A percentile compares a stretch with the other conserved stretches of the same genome.
These are phyloP conservation scores for Diplodia intermedia DNA, from an alignment of 2,329 filamentous ascomycete species.

Conservation along the genomic window DNA sequence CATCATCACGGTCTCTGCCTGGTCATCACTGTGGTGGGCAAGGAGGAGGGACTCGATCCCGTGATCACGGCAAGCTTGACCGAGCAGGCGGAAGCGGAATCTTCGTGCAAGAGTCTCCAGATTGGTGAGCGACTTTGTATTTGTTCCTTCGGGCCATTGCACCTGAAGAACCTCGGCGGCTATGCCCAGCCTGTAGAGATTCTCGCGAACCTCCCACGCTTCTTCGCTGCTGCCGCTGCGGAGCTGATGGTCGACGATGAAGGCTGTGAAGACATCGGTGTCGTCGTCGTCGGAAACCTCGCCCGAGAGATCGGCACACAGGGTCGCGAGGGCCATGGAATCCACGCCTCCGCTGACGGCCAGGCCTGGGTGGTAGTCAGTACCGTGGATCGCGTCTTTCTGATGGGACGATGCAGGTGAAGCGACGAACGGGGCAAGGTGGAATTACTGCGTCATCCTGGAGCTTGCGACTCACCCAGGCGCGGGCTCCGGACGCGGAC, in stretches of 20 bases:
- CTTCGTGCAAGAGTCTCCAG: constrained; percentile 79
- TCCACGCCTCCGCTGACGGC: constrained; percentile 93
- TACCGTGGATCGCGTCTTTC: background rate
- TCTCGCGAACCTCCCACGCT: constrained; percentile 58
- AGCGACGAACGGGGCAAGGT: background rate
- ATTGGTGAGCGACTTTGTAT: constrained; percentile 58
- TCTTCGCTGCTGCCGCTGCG: constrained; percentile 63
- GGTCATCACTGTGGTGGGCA: constrained; percentile 89
- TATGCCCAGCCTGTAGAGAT: constrained; percentile 51
- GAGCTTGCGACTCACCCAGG: constrained; percentile 24
- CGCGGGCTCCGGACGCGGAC: constrained; percentile 31
- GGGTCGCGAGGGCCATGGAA: constrained; percentile 87
- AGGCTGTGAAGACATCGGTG: constrained; percentile 54
- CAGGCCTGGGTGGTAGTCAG: constrained; percentile 54
- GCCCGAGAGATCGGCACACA: constrained; percentile 35
- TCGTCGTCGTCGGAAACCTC: constrained; percentile 25
- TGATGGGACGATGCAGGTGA: no score
- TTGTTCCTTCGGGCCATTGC: constrained; percentile 46
- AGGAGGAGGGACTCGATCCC: constrained; percentile 70
- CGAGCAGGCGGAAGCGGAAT: constrained; percentile 75
- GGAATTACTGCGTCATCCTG: background rate
- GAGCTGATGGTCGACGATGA: constrained; percentile 68
- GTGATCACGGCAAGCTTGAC: constrained; percentile 61
- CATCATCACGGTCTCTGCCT: constrained; percentile 88
- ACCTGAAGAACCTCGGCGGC: constrained; percentile 46